These are phyloP conservation scores for Magnolia sinica DNA, from an alignment of 164 flowering plant species.

Conservation along the genomic window DNA sequence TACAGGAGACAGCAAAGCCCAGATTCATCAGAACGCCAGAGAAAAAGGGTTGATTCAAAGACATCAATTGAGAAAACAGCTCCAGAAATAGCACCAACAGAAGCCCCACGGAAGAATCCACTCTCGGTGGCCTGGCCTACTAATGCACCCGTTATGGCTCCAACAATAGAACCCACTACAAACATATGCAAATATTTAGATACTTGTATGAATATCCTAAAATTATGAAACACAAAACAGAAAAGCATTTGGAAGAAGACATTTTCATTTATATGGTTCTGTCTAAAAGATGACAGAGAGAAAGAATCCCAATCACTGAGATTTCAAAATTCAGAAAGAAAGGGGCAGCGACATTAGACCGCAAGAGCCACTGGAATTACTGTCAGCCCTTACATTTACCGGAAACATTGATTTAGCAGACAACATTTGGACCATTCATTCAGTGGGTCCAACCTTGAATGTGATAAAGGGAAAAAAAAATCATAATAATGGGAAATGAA, in stretches of 20 bases:
- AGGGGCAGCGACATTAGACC: background rate
- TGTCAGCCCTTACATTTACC: no score
- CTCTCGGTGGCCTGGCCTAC: constrained; percentile 89
- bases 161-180: constrained; percentile 75
- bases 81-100: constrained; percentile 89
- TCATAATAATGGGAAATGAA: no score
- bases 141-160: constrained; percentile 84
- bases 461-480: no score
- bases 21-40: constrained; percentile 79
- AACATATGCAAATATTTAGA: background rate
- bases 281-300: no score
- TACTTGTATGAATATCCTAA: background rate
- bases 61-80: constrained; percentile 92
- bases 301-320: background rate
- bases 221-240: background rate
- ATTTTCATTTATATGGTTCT: no score
- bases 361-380: no score
- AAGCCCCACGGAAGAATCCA: constrained; percentile 80
- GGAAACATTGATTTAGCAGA: no score
- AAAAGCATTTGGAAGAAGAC: background rate
- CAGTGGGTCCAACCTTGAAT: no score
- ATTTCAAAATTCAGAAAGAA: background rate
- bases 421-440: no score
- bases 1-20: constrained; percentile 73
- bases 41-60: constrained; percentile 68